Conservation (phyloP, 2,329 filamentous ascomycete genomes). For the Hypocreales sp. region DNA sequence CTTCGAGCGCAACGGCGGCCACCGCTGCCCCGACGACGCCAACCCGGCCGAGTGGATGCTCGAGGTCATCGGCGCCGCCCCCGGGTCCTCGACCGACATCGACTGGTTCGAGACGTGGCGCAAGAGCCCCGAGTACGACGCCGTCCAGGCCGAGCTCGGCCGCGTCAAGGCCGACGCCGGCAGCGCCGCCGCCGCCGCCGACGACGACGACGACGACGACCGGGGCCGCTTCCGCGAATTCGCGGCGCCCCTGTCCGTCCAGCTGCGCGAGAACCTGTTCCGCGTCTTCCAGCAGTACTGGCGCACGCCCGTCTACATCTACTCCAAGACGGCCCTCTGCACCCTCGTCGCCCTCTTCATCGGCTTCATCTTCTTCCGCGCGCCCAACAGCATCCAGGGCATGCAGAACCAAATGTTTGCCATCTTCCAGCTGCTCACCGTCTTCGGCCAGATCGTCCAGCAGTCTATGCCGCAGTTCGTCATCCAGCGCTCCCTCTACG, state of each 20-base stretch:
- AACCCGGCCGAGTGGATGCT: constrained; percentile 80
- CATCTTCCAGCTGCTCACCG: constrained; percentile 69
- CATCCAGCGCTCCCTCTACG: constrained; percentile 66
- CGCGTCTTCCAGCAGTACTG: constrained; percentile 88
- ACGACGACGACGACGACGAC: constrained; percentile 16
- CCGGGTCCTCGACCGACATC: constrained; percentile 45
- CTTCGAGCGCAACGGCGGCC: constrained; percentile 59
- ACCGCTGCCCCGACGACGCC: constrained; percentile 46
- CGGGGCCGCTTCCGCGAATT: constrained; percentile 53
- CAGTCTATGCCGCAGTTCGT: constrained; percentile 82
- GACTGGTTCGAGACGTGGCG: constrained; percentile 52
- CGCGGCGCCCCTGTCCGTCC: constrained; percentile 55
- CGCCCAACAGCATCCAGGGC: constrained; percentile 57
- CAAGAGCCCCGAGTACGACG: constrained; percentile 37
- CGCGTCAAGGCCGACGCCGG: constrained; percentile 25
- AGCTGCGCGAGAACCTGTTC: constrained; percentile 50
- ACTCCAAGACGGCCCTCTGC: constrained; percentile 61
- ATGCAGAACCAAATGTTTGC: constrained; percentile 78
- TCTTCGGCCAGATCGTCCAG: constrained; percentile 67
- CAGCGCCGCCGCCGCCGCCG: constrained; percentile 3
- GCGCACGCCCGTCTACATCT: constrained; percentile 80
- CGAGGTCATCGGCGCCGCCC: constrained; percentile 45
- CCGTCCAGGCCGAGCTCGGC: constrained; percentile 40
- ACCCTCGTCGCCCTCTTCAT: constrained; percentile 55
- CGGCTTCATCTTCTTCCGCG: constrained; percentile 65